Evolutionary conservation across 768 basidiomycete genomes (phyloP).

Genomic region (Cystofilobasidium ferigula): DNA sequence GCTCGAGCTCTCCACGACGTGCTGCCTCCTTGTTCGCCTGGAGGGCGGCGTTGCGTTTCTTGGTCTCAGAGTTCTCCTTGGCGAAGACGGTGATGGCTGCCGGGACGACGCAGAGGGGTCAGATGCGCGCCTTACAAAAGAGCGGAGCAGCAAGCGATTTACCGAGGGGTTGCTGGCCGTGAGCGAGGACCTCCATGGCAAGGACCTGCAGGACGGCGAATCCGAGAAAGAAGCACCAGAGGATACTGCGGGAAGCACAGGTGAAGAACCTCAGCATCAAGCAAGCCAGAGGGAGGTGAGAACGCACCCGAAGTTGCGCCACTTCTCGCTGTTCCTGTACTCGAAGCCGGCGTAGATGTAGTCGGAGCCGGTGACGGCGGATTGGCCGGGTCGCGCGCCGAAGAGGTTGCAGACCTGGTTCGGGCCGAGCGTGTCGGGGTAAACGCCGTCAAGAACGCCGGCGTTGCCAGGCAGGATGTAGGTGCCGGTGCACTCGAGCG

Average conservation of each 20-base stretch:
- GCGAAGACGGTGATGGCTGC: conserved; percentile 30
- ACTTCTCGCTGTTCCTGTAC: conserved; percentile 27
- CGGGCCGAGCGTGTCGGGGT: conserved; percentile 19
- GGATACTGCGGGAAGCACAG: conserved; percentile 24
- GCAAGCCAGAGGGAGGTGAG: conserved; percentile 33
- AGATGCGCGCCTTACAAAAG: background rate
- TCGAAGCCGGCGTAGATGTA: conserved; percentile 28
- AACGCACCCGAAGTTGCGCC: conserved; percentile 36
- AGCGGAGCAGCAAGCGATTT: conserved; percentile 26
- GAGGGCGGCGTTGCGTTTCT: conserved; percentile 31
- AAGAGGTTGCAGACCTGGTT: conserved; percentile 32
- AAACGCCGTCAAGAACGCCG: conserved; percentile 6
- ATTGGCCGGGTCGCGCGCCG: conserved; percentile 27
- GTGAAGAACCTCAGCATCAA: conserved; percentile 29
- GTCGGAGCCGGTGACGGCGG: conserved; percentile 26
- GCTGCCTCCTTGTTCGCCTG: conserved; percentile 27
- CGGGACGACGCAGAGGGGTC: background rate
- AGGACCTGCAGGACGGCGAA: conserved; percentile 33
- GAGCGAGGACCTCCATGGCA: conserved; percentile 32
- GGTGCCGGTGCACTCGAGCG: conserved; percentile 22
- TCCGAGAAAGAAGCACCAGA: conserved; percentile 33
- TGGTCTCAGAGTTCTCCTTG: conserved; percentile 33
- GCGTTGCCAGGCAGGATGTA: conserved; percentile 19
- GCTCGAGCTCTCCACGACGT: conserved; percentile 27
- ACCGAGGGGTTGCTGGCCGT: conserved; percentile 31